A percentile compares a stretch with the other conserved stretches of the same genome.
Conservation (phyloP, 148 eudicot genomes). For the Silene latifolia region DNA sequence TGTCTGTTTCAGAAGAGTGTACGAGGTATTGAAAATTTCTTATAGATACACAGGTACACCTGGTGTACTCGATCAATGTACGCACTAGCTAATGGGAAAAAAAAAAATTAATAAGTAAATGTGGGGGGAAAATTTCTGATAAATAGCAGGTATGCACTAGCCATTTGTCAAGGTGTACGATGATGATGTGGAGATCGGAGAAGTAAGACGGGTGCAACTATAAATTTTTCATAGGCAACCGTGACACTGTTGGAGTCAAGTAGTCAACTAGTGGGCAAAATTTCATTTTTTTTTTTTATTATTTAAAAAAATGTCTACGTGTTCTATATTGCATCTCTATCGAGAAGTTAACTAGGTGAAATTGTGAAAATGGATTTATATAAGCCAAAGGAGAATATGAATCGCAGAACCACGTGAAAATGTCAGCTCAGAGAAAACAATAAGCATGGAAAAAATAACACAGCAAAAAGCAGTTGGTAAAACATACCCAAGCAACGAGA, state of each 20-base stretch:
- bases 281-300: no score
- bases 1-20: conserved; percentile 2
- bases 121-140: no score
- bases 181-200: no score
- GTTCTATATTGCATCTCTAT: background rate
- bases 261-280: no score
- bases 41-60: no score
- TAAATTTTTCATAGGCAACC: no score
- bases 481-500: conserved; percentile 95
- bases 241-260: no score
- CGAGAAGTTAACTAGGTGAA: background rate
- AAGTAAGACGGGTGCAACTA: no score
- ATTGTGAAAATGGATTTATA: background rate
- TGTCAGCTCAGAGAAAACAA: background rate
- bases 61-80: background rate
- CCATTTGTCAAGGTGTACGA: no score
- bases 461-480: background rate
- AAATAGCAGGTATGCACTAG: no score
- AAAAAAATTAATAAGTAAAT: no score
- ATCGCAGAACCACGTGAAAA: background rate
- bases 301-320: background rate
- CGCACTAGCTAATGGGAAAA: background rate
- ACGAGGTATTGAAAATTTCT: no score
- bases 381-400: background rate
- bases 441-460: background rate